Evolutionary conservation across 306 rosid species (phyloP), one percentile per base, ranked within the genome.

Genomic region (Fragaria ananassa): DNA sequence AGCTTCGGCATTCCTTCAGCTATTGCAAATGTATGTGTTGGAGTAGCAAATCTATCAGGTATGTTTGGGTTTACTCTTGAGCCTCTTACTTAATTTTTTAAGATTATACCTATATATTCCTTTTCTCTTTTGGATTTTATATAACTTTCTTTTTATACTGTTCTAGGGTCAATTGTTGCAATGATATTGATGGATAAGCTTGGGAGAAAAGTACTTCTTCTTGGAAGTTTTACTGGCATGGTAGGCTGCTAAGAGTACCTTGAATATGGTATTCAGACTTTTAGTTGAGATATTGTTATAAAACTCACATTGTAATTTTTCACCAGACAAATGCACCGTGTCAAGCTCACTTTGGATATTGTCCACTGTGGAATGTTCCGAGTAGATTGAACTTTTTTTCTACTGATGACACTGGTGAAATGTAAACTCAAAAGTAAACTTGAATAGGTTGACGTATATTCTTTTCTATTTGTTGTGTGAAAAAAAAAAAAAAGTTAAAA

Each of bases 141-240:
- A 4, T 5, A 1, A 50, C 6, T 25, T 46, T 46, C 51, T 11
- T 46, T 66, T 71, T 78, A 68, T 80, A 25, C 69, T 54, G 56
- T 67, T 86, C 66, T 89, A 92, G 97, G 97, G 46, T 92, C 96
- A 49, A 31, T 88, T 45, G 37, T 86, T 78, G 91, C 97, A 73
- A 92, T 87, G 89, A 88, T 86, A 76, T 70, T 92, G 82, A 88
- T 90, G 97, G 97, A 92, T 87, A 92, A 92, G 87, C 92, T 92
- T 76, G 97, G 97, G 80, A 83, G 96, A 68, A 92, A 85, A 78
- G 85, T 80, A 67, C 96, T 88, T 80, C 93, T 92, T 80, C 78
- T 92, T 53, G 91, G 96, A 77, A 92, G 97, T 79, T 92, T 92
- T 83, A 77, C 86, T 41, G 92, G 96, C 85, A 92, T 92, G 97